Evolutionary conservation across 2,329 filamentous ascomycete species (phyloP).

Genomic region (Pyrenochaeta sp.): DNA sequence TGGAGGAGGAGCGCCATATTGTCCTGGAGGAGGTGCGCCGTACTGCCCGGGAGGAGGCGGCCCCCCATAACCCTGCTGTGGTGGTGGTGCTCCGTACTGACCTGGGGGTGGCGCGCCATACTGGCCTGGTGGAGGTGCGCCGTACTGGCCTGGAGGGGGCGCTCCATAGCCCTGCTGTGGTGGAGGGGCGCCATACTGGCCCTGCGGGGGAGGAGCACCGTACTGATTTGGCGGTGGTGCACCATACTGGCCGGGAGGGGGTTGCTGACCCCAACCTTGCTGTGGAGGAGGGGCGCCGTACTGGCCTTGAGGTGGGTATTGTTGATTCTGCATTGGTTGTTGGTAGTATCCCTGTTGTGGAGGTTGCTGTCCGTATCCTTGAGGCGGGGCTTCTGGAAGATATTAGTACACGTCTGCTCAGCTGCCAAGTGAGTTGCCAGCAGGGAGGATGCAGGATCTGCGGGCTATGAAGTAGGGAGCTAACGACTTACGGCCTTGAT

Average conservation of each 20-base stretch:
- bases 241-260: slow-evolving; percentile 40
- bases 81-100: slow-evolving; percentile 33
- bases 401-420: slow-evolving; percentile 33
- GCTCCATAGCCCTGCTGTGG: slow-evolving; percentile 36
- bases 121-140: slow-evolving; percentile 42
- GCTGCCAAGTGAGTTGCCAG: slow-evolving; percentile 21
- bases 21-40: slow-evolving; percentile 35
- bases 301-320: slow-evolving; percentile 21
- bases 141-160: slow-evolving; percentile 36
- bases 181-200: slow-evolving; percentile 31
- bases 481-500: slow-evolving; percentile 41
- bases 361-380: slow-evolving; percentile 35
- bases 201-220: slow-evolving; percentile 28
- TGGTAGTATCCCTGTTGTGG: slow-evolving; percentile 37
- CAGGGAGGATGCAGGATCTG: slow-evolving; percentile 13
- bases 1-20: slow-evolving; percentile 21
- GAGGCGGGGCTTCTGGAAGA: slow-evolving; percentile 33
- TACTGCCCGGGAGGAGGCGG: slow-evolving; percentile 24
- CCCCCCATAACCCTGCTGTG: slow-evolving; percentile 23
- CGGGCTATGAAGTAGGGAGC: slow-evolving; percentile 11
- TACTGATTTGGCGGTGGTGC: slow-evolving; percentile 45
- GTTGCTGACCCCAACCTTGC: slow-evolving; percentile 35
- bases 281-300: slow-evolving; percentile 43
- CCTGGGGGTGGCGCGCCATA: slow-evolving; percentile 28
- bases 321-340: slow-evolving; percentile 43